Base-by-base conservation (phyloP, 179 eudicot species). In the Monotropa hypopitys region DNA sequence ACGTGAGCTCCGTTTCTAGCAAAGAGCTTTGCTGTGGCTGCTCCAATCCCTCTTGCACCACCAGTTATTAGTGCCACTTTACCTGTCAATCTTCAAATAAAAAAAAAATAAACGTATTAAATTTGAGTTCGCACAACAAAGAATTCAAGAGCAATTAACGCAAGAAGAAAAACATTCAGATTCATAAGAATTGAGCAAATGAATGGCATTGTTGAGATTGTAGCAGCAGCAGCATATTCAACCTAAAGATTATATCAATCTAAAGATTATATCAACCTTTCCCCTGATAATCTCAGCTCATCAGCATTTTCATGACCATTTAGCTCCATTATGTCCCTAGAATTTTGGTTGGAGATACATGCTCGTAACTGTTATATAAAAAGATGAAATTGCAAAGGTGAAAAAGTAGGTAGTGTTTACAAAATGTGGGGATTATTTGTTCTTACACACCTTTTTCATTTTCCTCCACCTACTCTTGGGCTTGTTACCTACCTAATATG, bases 1-100 rank as follows among this genome's bases (percentile, higher is more conserved):
- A 94, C 93, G 49, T 86, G 65, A 38, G 98, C 98, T 35, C 97
- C 97, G 49, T 91, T 76, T 33, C 73, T 75, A 7, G 94, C 88
- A 51, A 94, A 88, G n/a, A 88, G 72, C 80, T 74, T 85, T 0
- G 95, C 90, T 0, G 91, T 88, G 32, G 94, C 90, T 1, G 85
- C 97, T 80, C 98, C 98, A 7, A 94, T 94, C 65, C 98, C 98
- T 82, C 94, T 84, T 61, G 97, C 97, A 0, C 91, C 97, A 7
- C 98, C 98, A 0, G 98, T 94, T 83, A 94, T 78, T 0, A 94
- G 77, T 18, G 93, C 98, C 68, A 94, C 98, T 85, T 94, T 92
- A 8, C 88, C 95, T 61, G 57, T 47, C 83, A 93, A 83, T 86
- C 93, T 93, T 61, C 49, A 30, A 69, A 33, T 16, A 21, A 74